Evolutionary conservation across 768 basidiomycete genomes (phyloP), one percentile per base, ranked within the genome.

Genomic region (Holtermanniella nyarrowii): DNA sequence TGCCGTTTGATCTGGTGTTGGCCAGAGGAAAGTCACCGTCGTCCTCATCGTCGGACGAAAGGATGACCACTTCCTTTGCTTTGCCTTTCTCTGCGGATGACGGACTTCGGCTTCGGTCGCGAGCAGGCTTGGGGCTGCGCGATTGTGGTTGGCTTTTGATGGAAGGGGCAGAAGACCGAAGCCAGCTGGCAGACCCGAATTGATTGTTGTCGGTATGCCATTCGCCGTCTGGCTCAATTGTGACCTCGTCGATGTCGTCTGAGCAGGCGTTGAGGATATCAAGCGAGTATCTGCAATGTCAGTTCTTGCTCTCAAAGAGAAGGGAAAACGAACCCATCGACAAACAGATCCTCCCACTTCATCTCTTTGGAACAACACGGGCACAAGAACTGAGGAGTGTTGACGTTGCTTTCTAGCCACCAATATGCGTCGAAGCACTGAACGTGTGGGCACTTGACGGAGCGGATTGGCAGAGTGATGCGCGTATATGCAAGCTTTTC

Each of bases 341-440:
- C 78, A 31, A 95, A 83, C 27, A 99, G 74, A 54, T 96, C 88
- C 26, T 84, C 84, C 18, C 80, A 74, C 57, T 83, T 80, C 48
- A 99, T 70, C 43, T 77, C 74, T 63, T 80, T 82, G 68, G 88
- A 87, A 72, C 95, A 97, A 41, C 89, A 84, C 23, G 95, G 93
- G 72, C 95, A 97, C 43, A 84, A 71, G 85, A 87, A 99, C 25
- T 89, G 90, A 1, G 93, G 95, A 7, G 90, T 96, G 73, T 88
- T 84, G 64, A 93, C 87, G 81, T 95, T 97, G 68, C 93, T 82
- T 3, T 84, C 83, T 64, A 85, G 88, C 90, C 90, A 99, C 39
- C 86, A 88, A 16, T 77, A 78, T 0, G 90, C 90, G 71, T 99
- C 95, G 72, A 97, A 99, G 69, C 95, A 99, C 60, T 90, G 86